These are phyloP conservation scores for Penicillium sumatraense DNA, from an alignment of 2,329 filamentous ascomycete species.

Conservation along the genomic window DNA sequence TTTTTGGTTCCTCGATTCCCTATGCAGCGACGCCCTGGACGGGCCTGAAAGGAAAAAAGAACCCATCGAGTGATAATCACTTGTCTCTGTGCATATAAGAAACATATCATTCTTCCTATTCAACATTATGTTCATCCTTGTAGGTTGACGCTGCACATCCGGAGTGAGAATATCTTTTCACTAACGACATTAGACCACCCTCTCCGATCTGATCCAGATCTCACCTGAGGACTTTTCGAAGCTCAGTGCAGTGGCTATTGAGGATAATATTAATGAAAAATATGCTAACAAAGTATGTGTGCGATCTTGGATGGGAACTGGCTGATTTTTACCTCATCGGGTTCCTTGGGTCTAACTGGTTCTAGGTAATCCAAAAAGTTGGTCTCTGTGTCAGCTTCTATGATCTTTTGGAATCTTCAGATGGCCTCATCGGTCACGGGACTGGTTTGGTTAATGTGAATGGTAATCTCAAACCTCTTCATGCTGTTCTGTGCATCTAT, in stretches of 20 bases:
- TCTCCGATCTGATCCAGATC: constrained; percentile 94
- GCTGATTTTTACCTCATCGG: not conserved
- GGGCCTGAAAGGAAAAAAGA: not conserved
- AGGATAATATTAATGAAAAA: constrained; percentile 96
- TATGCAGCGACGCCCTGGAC: not conserved
- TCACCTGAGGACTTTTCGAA: constrained; percentile 86
- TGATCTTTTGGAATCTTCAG: constrained; percentile 85
- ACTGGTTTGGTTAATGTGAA: constrained; percentile 94
- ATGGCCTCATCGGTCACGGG: constrained; percentile 91
- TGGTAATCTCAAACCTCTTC: constrained; percentile 56
- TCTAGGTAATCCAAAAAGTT: constrained; percentile 85
- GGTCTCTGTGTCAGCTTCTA: constrained; percentile 93
- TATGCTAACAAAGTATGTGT: constrained; percentile 81
- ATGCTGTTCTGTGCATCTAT: not conserved
- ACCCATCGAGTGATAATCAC: not conserved
- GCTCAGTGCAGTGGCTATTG: constrained; percentile 77
- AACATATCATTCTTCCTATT: constrained; percentile 3
- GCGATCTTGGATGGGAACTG: not conserved
- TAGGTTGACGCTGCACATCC: constrained; percentile 33
- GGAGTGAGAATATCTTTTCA: constrained; percentile 24
- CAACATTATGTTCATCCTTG: constrained; percentile 55
- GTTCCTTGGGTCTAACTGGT: not conserved
- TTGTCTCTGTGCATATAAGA: not conserved
- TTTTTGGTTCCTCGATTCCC: constrained; percentile 12
- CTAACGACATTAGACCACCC: constrained; percentile 70